Conservation (phyloP, 2,329 filamentous ascomycete genomes). For the Fusarium chlamydosporum region DNA sequence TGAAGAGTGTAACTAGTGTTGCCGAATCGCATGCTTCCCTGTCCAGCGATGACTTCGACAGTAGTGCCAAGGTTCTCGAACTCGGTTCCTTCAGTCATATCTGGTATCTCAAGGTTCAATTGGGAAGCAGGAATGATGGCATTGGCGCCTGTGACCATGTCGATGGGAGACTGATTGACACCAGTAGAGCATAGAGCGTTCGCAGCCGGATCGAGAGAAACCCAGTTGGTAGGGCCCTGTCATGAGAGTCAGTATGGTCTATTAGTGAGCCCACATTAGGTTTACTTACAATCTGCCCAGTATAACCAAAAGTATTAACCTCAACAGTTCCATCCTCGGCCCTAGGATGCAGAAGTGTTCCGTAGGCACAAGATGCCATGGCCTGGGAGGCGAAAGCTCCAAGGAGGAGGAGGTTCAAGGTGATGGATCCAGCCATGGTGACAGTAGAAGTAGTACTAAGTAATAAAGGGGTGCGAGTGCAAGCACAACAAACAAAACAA, state of each 20-base stretch:
- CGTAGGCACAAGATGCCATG: constrained; percentile 58
- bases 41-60: constrained; percentile 63
- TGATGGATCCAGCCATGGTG: constrained; percentile 35
- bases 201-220: constrained; percentile 56
- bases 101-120: constrained; percentile 56
- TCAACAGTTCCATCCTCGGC: constrained; percentile 51
- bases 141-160: constrained; percentile 58
- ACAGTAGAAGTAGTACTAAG: neutral
- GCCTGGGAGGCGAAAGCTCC: constrained; percentile 36
- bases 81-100: constrained; percentile 55
- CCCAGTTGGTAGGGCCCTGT: constrained; percentile 67
- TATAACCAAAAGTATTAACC: constrained; percentile 56
- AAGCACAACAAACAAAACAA: constrained; percentile 18
- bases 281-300: constrained; percentile 17
- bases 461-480: neutral
- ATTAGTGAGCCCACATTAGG: neutral
- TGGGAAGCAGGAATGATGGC: constrained; percentile 49
- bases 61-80: constrained; percentile 68
- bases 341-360: constrained; percentile 55
- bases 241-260: neutral
- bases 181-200: constrained; percentile 65
- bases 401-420: constrained; percentile 21
- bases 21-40: constrained; percentile 56
- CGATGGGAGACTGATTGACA: constrained; percentile 69
- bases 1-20: constrained; percentile 60